These are phyloP conservation scores for Rhypophila decipiens DNA, from an alignment of 495 filamentous ascomycete genomes.

Conservation along the genomic window DNA sequence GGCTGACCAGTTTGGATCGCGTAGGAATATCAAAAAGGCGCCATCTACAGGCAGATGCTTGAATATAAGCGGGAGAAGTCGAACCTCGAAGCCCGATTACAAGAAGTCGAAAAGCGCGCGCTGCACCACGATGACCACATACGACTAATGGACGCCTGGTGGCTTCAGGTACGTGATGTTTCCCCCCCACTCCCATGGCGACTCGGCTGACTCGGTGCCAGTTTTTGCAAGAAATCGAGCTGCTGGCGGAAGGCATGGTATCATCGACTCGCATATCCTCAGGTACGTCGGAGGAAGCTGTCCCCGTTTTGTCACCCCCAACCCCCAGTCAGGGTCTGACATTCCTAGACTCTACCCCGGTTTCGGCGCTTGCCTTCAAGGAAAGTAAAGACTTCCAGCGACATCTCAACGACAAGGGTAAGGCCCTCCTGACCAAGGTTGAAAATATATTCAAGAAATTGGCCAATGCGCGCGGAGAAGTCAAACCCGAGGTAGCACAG, in stretches of 20 bases:
- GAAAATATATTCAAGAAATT: conserved; percentile 38
- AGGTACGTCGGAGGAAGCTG: conserved; percentile 50
- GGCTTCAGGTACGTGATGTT: conserved; percentile 63
- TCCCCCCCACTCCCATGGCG: neutral
- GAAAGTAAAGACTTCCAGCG: conserved; percentile 66
- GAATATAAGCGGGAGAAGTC: conserved; percentile 89
- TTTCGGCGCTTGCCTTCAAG: conserved; percentile 57
- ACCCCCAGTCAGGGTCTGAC: conserved; percentile 31
- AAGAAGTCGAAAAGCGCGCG: conserved; percentile 67
- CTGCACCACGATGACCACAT: conserved; percentile 85
- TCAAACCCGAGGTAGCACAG: conserved; percentile 58
- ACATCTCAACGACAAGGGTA: conserved; percentile 59
- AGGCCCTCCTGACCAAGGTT: conserved; percentile 38
- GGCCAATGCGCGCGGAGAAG: conserved; percentile 31
- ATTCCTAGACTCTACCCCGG: conserved; percentile 40
- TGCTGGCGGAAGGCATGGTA: conserved; percentile 53
- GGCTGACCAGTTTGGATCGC: conserved; percentile 21
- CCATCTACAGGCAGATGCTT: conserved; percentile 93
- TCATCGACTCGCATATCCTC: conserved; percentile 34
- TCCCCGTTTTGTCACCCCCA: too few relatives aligned
- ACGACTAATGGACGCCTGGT: conserved; percentile 84
- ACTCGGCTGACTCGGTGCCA: conserved; percentile 37
- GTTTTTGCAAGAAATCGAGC: conserved; percentile 80
- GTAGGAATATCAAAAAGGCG: conserved; percentile 94
- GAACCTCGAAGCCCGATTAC: conserved; percentile 67